Base-by-base conservation (phyloP, 345 rosid species). In the Gossypium mustelinum region DNA sequence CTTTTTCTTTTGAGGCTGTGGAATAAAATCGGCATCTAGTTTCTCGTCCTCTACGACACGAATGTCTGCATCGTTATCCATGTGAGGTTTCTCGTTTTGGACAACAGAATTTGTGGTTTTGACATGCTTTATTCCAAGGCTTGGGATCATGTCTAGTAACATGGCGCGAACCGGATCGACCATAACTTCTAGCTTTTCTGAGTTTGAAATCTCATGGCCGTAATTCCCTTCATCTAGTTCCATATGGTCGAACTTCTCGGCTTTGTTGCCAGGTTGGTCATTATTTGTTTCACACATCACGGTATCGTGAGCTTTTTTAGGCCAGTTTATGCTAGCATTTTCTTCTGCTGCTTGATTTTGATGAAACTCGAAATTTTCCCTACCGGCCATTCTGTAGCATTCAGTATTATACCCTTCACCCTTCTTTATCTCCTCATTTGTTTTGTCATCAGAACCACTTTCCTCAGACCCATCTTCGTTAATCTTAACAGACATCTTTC, bases 101-200 rank as follows among this genome's bases (percentile, higher is more conserved):
- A 47, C 18, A 18, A 56, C 39, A 14, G 63, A 50, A 27, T 68
- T 68, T 22, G 27, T 14, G 11, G 77, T 58, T 68, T 76, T 87
- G 9, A 48, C 68, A 16, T 81, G 85, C 80, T 84, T 87, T 68
- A 59, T 48, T 70, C 91, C 85, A 14, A 93, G 94, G 80, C 90
- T 84, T 7, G 99, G 99, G 81, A 95, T 81, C 98, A 95, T 90
- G 85, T 85, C 79, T 74, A 88, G 73, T 77, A 93, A 79, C 94
- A 95, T 93, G 43, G 96, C 92, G 71, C 89, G 86, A 78, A 93
- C 88, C 8, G 98, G 97, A 85, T 91, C 96, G 59, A 81, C 86
- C 88, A 73, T 80, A 50, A 83, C 79, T 61, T 82, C 87, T 29
- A 68, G 61, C 81, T 74, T 80, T 51, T 76, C 74, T 13, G 61